Conservation (phyloP, 306 rosid genomes). For the Ceratonia siliqua region DNA sequence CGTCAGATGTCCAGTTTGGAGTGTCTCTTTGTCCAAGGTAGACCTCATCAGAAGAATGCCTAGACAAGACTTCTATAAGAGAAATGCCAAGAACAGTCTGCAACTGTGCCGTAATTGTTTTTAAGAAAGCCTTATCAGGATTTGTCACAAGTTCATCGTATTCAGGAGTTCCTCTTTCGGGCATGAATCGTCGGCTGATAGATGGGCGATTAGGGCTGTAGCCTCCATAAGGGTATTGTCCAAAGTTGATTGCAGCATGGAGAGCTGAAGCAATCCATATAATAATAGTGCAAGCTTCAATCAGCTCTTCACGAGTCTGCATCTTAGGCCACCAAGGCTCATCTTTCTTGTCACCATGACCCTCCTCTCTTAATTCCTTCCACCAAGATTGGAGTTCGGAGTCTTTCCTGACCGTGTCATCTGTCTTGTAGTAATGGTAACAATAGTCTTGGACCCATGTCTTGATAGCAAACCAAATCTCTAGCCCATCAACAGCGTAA, state of each 20-base stretch:
- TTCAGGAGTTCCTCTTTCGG: slow-evolving; percentile 46
- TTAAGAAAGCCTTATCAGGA: slow-evolving; percentile 53
- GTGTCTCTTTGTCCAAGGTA: slow-evolving; percentile 57
- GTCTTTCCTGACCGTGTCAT: slow-evolving; percentile 36
- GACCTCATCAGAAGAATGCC: slow-evolving; percentile 58
- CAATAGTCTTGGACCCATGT: slow-evolving; percentile 60
- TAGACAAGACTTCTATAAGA: slow-evolving; percentile 51
- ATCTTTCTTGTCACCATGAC: slow-evolving; percentile 67
- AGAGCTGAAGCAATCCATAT: slow-evolving; percentile 68
- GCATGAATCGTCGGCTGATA: slow-evolving; percentile 50
- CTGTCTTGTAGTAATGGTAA: slow-evolving; percentile 46
- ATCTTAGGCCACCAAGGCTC: slow-evolving; percentile 68
- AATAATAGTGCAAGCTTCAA: slow-evolving; percentile 47
- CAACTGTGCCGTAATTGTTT: slow-evolving; percentile 51
- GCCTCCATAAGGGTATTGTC: slow-evolving; percentile 59
- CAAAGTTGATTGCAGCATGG: slow-evolving; percentile 62
- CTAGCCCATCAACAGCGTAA: slow-evolving; percentile 64
- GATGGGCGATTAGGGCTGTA: slow-evolving; percentile 53
- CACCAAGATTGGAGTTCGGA: slow-evolving; percentile 62
- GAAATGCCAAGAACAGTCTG: slow-evolving; percentile 49
- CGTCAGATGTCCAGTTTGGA: slow-evolving; percentile 68
- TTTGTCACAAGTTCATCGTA: slow-evolving; percentile 43
- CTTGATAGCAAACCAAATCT: slow-evolving; percentile 61
- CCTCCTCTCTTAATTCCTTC: slow-evolving; percentile 55
- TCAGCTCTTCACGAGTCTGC: slow-evolving; percentile 42